Evolutionary conservation across 192 early-diverging fungal species (phyloP).

Genomic region (Lunasporangiospora selenospora): DNA sequence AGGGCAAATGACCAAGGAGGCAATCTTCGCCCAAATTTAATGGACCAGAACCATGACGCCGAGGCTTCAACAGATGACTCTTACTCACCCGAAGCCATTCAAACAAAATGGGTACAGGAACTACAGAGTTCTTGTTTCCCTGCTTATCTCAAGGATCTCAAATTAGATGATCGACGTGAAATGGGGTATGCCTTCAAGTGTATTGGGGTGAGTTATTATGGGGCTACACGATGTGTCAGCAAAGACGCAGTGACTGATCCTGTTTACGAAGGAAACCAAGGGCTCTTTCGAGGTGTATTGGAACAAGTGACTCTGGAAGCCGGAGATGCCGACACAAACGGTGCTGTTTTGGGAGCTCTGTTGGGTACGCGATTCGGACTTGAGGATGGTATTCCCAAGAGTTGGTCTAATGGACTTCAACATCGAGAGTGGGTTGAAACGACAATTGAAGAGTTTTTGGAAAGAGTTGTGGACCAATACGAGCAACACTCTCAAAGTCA

Average conservation of each 20-base stretch:
- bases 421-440: constrained; percentile 39
- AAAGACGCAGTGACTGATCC: constrained; percentile 2
- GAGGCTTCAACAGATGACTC: no score
- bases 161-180: constrained; percentile 40
- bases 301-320: constrained; percentile 58
- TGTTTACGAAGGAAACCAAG: constrained; percentile 16
- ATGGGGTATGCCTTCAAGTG: constrained; percentile 66
- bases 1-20: not conserved
- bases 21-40: no score
- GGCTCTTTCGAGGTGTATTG: constrained; percentile 45
- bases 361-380: constrained; percentile 56
- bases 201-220: constrained; percentile 50
- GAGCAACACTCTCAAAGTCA: no score
- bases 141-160: constrained; percentile 21
- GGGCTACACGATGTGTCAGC: constrained; percentile 33
- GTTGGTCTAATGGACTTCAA: constrained; percentile 54
- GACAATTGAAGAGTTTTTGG: constrained; percentile 30
- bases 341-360: constrained; percentile 58
- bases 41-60: no score
- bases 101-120: constrained; percentile 25
- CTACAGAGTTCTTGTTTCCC: constrained; percentile 43
- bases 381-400: constrained; percentile 47
- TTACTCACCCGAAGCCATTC: constrained; percentile 1
- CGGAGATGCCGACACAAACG: constrained; percentile 66
- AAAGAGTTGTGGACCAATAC: constrained; percentile 18